A percentile compares a stretch with the other conserved stretches of the same genome.
These are phyloP conservation scores for Stephanodiscus triporus DNA, from an alignment of 108 stramenopile genomes.

Conservation along the genomic window DNA sequence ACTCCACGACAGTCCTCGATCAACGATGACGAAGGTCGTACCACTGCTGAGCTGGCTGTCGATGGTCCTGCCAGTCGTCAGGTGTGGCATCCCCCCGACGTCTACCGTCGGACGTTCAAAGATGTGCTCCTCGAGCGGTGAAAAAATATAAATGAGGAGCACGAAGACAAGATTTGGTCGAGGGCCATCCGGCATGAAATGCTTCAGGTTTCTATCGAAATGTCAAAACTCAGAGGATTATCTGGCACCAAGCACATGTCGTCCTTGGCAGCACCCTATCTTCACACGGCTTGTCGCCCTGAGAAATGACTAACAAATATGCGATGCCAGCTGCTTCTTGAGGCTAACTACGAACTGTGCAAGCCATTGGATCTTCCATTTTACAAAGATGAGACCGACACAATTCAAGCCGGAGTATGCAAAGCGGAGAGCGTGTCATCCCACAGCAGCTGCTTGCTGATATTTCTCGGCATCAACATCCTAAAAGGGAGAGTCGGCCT, in stretches of 20 bases:
- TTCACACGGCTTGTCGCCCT: constrained; percentile 18
- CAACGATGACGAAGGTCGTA: background rate
- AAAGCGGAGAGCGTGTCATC: background rate
- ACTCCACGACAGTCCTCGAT: too few relatives aligned
- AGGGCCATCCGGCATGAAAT: constrained; percentile 4
- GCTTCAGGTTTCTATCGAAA: constrained; percentile 5
- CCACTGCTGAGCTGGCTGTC: constrained; percentile 77
- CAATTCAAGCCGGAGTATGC: background rate
- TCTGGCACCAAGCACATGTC: background rate
- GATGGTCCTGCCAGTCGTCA: constrained; percentile 72
- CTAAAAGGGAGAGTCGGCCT: too few relatives aligned
- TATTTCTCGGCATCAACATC: too few relatives aligned
- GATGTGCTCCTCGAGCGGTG: too few relatives aligned
- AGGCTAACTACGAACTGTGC: constrained; percentile 12
- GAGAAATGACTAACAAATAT: constrained; percentile 4
- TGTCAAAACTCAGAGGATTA: constrained; percentile 4
- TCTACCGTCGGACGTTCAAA: constrained; percentile 2
- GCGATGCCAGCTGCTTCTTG: constrained; percentile 2
- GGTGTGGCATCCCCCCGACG: constrained; percentile 54
- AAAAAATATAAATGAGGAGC: too few relatives aligned
- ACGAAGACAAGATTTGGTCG: background rate
- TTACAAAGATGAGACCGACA: background rate
- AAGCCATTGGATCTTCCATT: constrained; percentile 20
- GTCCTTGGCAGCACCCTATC: constrained; percentile 14
- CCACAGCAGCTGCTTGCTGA: too few relatives aligned